Conservation (phyloP, 139 green algal genomes). For the Chlorella vulgaris region DNA sequence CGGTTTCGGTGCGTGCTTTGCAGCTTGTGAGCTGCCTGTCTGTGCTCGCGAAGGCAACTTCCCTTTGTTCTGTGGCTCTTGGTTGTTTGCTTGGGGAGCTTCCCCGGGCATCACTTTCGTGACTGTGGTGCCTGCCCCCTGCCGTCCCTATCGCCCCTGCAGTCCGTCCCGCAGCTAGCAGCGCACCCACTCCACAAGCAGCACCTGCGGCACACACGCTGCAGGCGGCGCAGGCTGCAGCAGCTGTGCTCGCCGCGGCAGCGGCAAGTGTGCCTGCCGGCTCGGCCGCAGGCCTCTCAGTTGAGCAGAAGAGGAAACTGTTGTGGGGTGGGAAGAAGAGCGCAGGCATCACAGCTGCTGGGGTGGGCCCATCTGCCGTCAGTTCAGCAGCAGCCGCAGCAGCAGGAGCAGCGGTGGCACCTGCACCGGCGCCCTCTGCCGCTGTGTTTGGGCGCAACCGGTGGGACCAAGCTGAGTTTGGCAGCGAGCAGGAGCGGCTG, state of each 20-base stretch:
- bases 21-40: too few relatives aligned
- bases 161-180: neutral
- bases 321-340: slow-evolving; percentile 35
- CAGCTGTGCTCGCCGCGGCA: neutral
- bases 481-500: slow-evolving; percentile 1
- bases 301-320: slow-evolving; percentile 34
- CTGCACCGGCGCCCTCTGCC: neutral
- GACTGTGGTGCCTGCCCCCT: neutral
- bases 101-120: neutral
- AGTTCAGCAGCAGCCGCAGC: neutral
- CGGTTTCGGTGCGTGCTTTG: neutral
- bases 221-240: neutral
- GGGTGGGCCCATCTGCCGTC: neutral
- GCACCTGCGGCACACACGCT: too few relatives aligned
- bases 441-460: slow-evolving; percentile 27
- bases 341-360: neutral
- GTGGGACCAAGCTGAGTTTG: slow-evolving; percentile 29
- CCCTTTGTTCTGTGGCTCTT: too few relatives aligned
- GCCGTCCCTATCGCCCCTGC: neutral
- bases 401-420: neutral
- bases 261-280: neutral
- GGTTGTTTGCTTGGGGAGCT: too few relatives aligned
- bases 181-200: too few relatives aligned
- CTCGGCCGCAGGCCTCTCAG: neutral
- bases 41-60: too few relatives aligned